Base-by-base conservation (phyloP, 1,284 basidiomycete species). In the Pseudozyma pruni region DNA sequence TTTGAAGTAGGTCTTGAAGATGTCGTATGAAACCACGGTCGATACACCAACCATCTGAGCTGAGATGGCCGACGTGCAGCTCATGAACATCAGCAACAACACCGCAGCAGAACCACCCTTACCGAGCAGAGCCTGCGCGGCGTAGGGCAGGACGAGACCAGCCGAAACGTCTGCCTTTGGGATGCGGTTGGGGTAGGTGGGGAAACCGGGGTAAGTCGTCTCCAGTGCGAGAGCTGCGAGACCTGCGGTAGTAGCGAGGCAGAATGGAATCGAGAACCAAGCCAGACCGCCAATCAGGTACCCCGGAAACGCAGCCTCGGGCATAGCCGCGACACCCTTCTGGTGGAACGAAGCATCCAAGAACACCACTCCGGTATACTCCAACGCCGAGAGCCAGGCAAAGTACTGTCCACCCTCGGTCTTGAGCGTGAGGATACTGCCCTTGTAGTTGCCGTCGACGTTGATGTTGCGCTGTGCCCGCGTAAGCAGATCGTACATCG, bases 21-120 rank as follows among this genome's bases (percentile, higher is more conserved):
- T 47, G 52, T 76, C 74, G 56, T 74, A 76, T 7, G 74, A 63
- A 3, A 61, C 51, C 6, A 75, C 62, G 23, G 66, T 73, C 2
- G 68, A 70, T 8, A 78, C 73, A n/a, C 72, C 71, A 17, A 76
- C 56, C 44, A 74, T 50, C 52, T 76, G 71, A 4, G 74, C 74
- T 1, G 70, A 75, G 33, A 76, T 74, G 13, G 81, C 78, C 1
- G 73, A 76, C 2, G 79, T 80, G 50, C 68, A 75, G 33, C 54
- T 60, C 78, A 80, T 80, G 61, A 76, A 78, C 76, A 74, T 76
- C 27, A 76, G 64, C 11, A 76, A 52, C 17, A 76, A 55, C 14
- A 78, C 73, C 5, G 64, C 75, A 0, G 74, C 73, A 8, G 61
- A 69, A 1, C 76, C 76, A 2, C 74, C 74, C 35, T 72, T 75